Percentiles rank a stretch among this genome's conserved stretches.
These are phyloP conservation scores for Acanthochlamys bracteata DNA, from an alignment of 106 monocot genomes.

Conservation along the genomic window DNA sequence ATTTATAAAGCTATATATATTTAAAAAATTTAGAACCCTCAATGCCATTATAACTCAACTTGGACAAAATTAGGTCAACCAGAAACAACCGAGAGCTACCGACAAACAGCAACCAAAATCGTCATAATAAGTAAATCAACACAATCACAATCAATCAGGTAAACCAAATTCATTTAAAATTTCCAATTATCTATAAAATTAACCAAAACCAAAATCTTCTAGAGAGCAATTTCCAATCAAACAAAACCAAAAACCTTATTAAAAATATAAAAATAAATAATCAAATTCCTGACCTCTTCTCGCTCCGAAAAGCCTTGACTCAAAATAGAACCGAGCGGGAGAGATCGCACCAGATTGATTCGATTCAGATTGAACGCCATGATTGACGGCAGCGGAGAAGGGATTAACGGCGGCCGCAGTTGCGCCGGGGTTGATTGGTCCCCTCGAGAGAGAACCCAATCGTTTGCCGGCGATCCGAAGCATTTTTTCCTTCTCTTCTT, in stretches of 20 bases:
- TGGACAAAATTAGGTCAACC: too few species aligned
- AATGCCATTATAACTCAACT: too few species aligned
- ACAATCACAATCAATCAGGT: too few species aligned
- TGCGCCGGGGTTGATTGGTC: neutral
- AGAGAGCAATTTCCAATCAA: too few species aligned
- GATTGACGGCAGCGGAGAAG: neutral
- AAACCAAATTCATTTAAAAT: too few species aligned
- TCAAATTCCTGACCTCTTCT: neutral
- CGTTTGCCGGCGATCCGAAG: neutral
- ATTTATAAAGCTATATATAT: too few species aligned
- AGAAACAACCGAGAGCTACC: too few species aligned
- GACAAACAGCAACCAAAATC: too few species aligned
- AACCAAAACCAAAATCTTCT: too few species aligned
- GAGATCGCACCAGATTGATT: neutral
- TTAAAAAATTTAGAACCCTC: too few species aligned
- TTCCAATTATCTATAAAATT: too few species aligned
- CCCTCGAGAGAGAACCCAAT: neutral
- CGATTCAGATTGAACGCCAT: neutral
- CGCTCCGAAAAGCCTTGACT: neutral
- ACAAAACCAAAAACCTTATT: neutral
- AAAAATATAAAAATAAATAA: neutral
- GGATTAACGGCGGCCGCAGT: neutral
- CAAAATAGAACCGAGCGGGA: neutral
- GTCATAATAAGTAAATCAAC: too few species aligned
- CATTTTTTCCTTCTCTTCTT: neutral